Conservation (phyloP, 495 filamentous ascomycete genomes). For the Penicillium atrosanguineum region DNA sequence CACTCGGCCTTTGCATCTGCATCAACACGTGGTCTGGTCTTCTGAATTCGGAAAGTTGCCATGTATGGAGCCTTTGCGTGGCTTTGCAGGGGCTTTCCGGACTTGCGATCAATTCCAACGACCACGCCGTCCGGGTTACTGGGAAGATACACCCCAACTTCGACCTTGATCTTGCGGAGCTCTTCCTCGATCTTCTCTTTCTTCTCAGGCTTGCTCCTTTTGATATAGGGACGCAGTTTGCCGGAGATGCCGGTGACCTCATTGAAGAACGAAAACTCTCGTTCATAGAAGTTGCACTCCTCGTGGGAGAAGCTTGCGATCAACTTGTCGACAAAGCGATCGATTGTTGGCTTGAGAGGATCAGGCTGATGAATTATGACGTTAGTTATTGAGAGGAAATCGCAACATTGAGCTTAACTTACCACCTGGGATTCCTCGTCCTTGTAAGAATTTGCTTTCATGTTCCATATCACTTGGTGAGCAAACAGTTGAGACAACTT, state of each 20-base stretch:
- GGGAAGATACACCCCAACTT: constrained; percentile 94
- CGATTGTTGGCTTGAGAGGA: constrained; percentile 85
- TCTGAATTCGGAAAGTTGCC: constrained; percentile 96
- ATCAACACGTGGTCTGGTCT: constrained; percentile 53
- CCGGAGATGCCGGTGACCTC: constrained; percentile 95
- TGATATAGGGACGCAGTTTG: constrained; percentile 91
- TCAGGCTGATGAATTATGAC: constrained; percentile 64
- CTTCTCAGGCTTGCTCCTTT: constrained; percentile 91
- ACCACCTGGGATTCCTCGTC: constrained; percentile 90
- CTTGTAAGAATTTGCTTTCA: constrained; percentile 98
- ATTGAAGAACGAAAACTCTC: constrained; percentile 96
- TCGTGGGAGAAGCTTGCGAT: constrained; percentile 73
- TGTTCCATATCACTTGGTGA: constrained; percentile 99
- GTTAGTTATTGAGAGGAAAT: constrained; percentile 28
- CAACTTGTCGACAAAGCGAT: constrained; percentile 83
- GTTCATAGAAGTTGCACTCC: constrained; percentile 85
- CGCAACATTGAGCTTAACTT: constrained; percentile 34
- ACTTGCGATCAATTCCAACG: constrained; percentile 95
- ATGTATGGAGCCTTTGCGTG: constrained; percentile 98
- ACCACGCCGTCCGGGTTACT: constrained; percentile 97
- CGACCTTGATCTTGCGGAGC: constrained; percentile 91
- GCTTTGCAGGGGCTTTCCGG: constrained; percentile 92
- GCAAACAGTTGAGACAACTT: constrained; percentile 96
- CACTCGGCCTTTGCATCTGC: constrained; percentile 21
- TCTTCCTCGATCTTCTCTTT: constrained; percentile 99